Base-by-base conservation (phyloP, 2,329 filamentous ascomycete species). In the Paracorniculantispora psalliotae region DNA sequence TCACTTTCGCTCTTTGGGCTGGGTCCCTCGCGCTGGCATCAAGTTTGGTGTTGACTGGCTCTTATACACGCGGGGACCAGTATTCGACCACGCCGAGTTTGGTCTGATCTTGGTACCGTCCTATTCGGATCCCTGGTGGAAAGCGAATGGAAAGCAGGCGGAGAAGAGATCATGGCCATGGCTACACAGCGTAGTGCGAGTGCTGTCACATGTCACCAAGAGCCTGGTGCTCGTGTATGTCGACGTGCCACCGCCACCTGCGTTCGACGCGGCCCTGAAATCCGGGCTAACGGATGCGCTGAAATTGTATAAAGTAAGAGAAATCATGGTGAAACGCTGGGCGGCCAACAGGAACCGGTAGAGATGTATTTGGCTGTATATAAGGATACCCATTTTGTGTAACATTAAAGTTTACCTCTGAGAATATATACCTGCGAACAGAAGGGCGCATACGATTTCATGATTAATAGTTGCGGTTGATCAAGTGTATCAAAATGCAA, bases 1-100 rank as follows among this genome's bases (percentile, higher is more conserved):
- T 70, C 93, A 99, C 71, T 99, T 96, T 75, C 88, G 94, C 39
- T 96, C 92, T 0, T 80, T 97, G 0, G 94, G 94, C 25, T 99
- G 94, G 93, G 91, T 97, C 1, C 89, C 96, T 0, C 88, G 96
- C 15, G 86, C 90, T 5, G 96, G 94, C 37, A 87, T 96, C 70
- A 99, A 99, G 69, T 99, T 99, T 67, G 91, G 90, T 23, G 90
- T 92, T 10, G 94, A 99, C 72, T 97, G 91, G 78, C 78, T 99
- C n/a, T 82, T 99, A 8, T 99, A 99, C 74, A 87, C 91, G 59
- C 88, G 92, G 21, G 94, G 94, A 0, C 94, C 94, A 0, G 93
- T 94, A 0, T 97, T 99, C 71, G 87, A 91, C 23, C 94, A 99
- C 69, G 94, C 94, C 23, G 92, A 97, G 69, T 99, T 97, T 69